Base-by-base conservation (phyloP, 345 rosid genomes). In the Jatropha curcas region DNA sequence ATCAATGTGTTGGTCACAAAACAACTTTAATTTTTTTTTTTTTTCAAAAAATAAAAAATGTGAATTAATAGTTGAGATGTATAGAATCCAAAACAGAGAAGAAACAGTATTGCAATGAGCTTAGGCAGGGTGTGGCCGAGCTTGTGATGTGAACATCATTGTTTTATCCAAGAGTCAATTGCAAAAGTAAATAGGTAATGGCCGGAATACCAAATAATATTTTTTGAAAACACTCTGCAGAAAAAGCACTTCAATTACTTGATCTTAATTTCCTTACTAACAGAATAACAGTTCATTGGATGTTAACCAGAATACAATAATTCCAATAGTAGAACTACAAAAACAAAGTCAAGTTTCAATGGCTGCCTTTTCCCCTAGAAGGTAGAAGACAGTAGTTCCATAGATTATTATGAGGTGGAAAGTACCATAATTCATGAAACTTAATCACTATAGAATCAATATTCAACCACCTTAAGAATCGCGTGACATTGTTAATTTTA, bases 341-440 rank as follows among this genome's bases (percentile, higher is more conserved):
- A n/a, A n/a, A n/a, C n/a, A n/a, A 58, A 58, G 20, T 58, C 37
- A 58, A 28, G 62, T 58, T 58, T 58, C 35, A 58, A 14, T 28
- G 11, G 61, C 20, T 10, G 28, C 17, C 62, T 58, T 58, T 30
- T 58, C 34, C 62, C 28, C 20, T 4, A 58, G 35, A 13, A 30
- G 34, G 19, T 58, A 14, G 5, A 31, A 27, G 1, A 31, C 34
- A 58, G 37, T 28, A 4, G 28, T 58, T 28, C 25, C 16, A 17
- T 57, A 58, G 37, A 58, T 27, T 58, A 27, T 27, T 58, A 58
- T 58, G 62, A 30, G 2, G 19, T 11, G 35, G 62, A 28, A 58
- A 13, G 24, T 55, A 12, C 5, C n/a, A 30, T 4, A 55, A 13
- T 58, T 13, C 52, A 48, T 16, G 34, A 25, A 17, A 17, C 22